Evolutionary conservation across 352 stramenopile genomes (phyloP), one percentile per base, ranked within the genome.

Genomic region (Phytophthora sp.): DNA sequence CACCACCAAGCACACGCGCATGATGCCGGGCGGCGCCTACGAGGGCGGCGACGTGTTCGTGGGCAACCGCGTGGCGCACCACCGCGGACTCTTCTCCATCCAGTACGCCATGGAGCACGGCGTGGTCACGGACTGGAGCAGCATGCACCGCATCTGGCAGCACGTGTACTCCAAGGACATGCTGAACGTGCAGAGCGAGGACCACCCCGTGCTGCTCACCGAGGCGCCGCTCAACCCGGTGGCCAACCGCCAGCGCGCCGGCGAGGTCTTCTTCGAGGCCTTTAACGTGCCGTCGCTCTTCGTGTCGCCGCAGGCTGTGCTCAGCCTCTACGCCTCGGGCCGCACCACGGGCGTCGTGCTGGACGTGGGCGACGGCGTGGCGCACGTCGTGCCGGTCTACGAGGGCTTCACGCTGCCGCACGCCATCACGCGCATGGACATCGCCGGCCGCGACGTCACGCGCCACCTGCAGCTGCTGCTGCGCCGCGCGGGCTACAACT

Each of bases 81-180:
- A 94, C 68, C 85, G 85, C 50, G 85, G 85, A 15, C 69, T 94
- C 45, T 94, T 94, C 69, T 82, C 74, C 51, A 88, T 94, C 55
- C 81, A 91, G 54, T 88, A 94, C 63, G 85, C 85, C 46, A 93
- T 97, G 82, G 82, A 96, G 69, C 85, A 94, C 50, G 91, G 91
- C 41, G 72, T 96, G 4, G 80, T 97, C 37, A 85, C 75, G 42
- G 82, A 96, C 75, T 95, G 86, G 84, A 89, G 82, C 49, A 74
- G 69, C 38, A 95, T 97, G 87, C 85, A 96, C 50, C 85, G 86
- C 45, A 89, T 97, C 62, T 92, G 89, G 89, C 77, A 96, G 66
- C 88, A 96, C 63, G 76, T 96, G 17, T 96, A 95, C 72, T 89
- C 88, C 21, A 93, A 94, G 67, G 85, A 95, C 45, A 91, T 91